phyloP scores from a whole-genome alignment of 148 eudicot species.

The Camellia lanceoleosa region DNA sequence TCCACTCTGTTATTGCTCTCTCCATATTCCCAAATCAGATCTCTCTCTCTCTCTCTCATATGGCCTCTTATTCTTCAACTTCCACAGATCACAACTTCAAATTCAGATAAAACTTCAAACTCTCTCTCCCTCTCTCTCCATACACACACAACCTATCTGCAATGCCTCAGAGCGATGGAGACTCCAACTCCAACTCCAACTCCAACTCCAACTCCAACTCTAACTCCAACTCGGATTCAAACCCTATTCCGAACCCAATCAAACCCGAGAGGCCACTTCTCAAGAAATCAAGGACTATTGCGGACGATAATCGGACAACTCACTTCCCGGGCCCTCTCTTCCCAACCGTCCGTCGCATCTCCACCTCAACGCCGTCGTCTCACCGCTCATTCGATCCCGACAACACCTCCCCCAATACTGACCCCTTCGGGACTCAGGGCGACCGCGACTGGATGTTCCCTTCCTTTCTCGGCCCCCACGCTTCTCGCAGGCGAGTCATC shows the following conservation, averaged over 20 bases:
- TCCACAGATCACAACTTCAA: neutral
- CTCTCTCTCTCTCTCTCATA: neutral
- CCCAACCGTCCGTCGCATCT: conserved; percentile 44
- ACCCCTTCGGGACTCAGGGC: neutral
- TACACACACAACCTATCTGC: neutral
- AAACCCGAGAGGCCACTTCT: conserved; percentile 31
- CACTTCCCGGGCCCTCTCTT: conserved; percentile 40
- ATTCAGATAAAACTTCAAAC: too few species aligned
- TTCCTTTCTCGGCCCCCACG: conserved; percentile 46
- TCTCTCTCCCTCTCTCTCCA: neutral
- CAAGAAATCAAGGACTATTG: conserved; percentile 39
- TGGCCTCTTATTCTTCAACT: neutral
- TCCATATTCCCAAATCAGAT: too few species aligned
- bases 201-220: conserved; percentile 4
- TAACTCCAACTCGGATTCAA: conserved; percentile 1
- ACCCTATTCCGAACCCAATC: neutral
- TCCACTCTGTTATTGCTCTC: too few species aligned
- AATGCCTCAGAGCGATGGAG: conserved; percentile 19
- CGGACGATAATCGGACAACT: conserved; percentile 18
- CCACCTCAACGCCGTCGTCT: conserved; percentile 23
- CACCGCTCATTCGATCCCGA: conserved; percentile 12
- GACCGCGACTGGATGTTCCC: conserved; percentile 58
- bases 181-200: conserved; percentile 2
- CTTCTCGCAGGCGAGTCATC: conserved; percentile 31
- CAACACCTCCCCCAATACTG: conserved; percentile 2